Percentiles rank a stretch among this genome's conserved stretches.
Conservation (phyloP, 306 rosid species). For the Trifolium fragiferum region DNA sequence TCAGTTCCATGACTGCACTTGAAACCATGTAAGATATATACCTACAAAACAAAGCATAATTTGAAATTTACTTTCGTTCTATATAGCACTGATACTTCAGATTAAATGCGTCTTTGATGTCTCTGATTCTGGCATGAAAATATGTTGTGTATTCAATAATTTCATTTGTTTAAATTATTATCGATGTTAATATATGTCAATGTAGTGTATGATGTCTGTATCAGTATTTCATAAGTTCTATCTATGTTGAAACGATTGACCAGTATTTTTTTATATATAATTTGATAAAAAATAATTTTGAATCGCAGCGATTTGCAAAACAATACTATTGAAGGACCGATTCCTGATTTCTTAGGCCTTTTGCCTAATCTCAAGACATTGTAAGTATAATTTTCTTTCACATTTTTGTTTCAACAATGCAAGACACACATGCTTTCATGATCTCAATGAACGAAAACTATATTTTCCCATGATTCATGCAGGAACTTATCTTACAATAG, state of each 20-base stretch:
- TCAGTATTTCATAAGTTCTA: not conserved
- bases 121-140: too few relatives aligned
- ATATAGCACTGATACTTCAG: too few relatives aligned
- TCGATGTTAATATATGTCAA: too few relatives aligned
- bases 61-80: too few relatives aligned
- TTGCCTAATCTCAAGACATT: slow-evolving; percentile 49
- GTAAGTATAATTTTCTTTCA: slow-evolving; percentile 36
- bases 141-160: too few relatives aligned
- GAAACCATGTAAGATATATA: slow-evolving; percentile 49
- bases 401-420: slow-evolving; percentile 15
- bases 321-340: slow-evolving; percentile 50
- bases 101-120: too few relatives aligned
- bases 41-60: not conserved
- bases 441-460: not conserved
- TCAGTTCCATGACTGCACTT: slow-evolving; percentile 62
- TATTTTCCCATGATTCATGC: not conserved
- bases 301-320: slow-evolving; percentile 51
- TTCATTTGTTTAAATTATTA: too few relatives aligned
- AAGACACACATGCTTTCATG: not conserved
- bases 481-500: slow-evolving; percentile 47
- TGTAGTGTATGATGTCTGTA: too few relatives aligned
- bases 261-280: not conserved
- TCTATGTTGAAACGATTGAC: not conserved
- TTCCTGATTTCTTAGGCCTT: slow-evolving; percentile 54
- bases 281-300: not conserved